Conservation (phyloP, 148 eudicot genomes). For the Rhododendron williamsianum region DNA sequence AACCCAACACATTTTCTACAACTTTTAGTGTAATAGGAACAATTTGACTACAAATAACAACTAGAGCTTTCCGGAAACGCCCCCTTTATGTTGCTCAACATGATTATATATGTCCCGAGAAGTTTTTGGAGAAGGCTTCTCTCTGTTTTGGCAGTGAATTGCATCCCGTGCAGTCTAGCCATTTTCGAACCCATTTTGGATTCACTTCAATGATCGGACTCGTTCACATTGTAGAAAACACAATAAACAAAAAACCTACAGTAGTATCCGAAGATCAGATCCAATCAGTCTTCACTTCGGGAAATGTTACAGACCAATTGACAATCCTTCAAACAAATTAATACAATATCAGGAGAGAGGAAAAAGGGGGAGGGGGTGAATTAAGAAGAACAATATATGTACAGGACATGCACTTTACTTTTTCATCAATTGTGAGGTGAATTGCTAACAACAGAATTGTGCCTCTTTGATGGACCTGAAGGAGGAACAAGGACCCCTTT, state of each 20-base stretch:
- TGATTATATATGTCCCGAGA: too few relatives aligned
- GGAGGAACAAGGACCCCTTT: constrained; percentile 19
- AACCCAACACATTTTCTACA: too few relatives aligned
- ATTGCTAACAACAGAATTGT: constrained; percentile 14
- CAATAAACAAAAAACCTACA: neutral
- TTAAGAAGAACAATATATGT: neutral
- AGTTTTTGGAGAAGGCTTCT: too few relatives aligned
- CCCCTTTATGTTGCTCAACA: too few relatives aligned
- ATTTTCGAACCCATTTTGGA: too few relatives aligned
- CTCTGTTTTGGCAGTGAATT: too few relatives aligned
- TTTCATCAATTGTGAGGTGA: constrained; percentile 14
- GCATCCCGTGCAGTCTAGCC: too few relatives aligned
- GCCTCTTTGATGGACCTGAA: constrained; percentile 26
- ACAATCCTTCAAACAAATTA: neutral
- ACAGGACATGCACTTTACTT: neutral
- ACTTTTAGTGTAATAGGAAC: too few relatives aligned
- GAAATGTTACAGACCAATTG: neutral
- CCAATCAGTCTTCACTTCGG: neutral
- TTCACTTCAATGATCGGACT: too few relatives aligned
- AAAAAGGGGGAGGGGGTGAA: neutral
- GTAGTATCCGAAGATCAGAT: neutral
- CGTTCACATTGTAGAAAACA: neutral
- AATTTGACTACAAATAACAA: too few relatives aligned
- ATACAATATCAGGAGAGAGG: neutral
- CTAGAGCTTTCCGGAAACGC: too few relatives aligned